These are phyloP conservation scores for Cryphonectria japonica DNA, from an alignment of 2,329 filamentous ascomycete genomes.

Conservation along the genomic window DNA sequence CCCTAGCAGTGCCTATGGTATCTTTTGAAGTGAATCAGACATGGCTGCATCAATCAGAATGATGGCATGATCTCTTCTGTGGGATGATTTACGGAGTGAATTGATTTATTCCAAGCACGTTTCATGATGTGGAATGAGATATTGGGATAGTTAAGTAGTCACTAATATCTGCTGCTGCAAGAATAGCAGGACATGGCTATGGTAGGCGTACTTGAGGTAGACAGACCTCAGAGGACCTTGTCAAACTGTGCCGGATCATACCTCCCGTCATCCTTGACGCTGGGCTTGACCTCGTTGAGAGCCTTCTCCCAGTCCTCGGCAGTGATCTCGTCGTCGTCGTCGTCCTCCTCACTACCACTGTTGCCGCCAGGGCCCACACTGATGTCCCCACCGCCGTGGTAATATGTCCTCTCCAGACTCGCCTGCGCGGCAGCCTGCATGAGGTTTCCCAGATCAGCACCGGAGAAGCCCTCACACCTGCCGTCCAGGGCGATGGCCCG, in stretches of 20 bases:
- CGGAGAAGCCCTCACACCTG: constrained; percentile 77
- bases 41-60: background rate
- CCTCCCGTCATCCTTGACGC: constrained; percentile 50
- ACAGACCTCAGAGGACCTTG: constrained; percentile 9
- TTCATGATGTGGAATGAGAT: background rate
- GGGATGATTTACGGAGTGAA: background rate
- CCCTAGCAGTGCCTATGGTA: too few relatives aligned
- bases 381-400: constrained; percentile 23
- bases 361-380: constrained; percentile 28
- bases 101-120: background rate
- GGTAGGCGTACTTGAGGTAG: background rate
- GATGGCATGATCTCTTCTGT: background rate
- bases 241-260: constrained; percentile 39
- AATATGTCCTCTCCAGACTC: constrained; percentile 40
- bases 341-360: constrained; percentile 36
- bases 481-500: constrained; percentile 67
- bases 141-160: background rate
- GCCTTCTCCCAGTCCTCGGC: constrained; percentile 58
- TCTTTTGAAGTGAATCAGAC: too few relatives aligned
- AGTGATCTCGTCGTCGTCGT: constrained; percentile 39
- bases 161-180: background rate
- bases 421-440: constrained; percentile 44
- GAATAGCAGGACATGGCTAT: background rate
- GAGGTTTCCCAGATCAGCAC: constrained; percentile 64
- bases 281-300: constrained; percentile 51